A percentile compares a stretch with the other conserved stretches of the same genome.
phyloP scores from a whole-genome alignment of 2,329 filamentous ascomycete species.

The Arthrinium phaeospermum region DNA sequence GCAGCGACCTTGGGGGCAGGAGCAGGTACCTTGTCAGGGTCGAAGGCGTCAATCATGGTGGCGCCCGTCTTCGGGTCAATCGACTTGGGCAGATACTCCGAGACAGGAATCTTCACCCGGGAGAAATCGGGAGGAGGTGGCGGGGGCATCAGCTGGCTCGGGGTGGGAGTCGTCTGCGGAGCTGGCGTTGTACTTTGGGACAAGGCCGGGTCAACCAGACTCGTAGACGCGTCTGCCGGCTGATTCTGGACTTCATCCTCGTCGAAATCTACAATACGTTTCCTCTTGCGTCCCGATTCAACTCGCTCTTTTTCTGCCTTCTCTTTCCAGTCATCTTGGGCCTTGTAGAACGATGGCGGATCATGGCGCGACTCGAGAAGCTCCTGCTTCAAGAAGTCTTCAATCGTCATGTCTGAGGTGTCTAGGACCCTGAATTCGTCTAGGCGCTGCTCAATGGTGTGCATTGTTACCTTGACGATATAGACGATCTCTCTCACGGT shows the following conservation, averaged over 20 bases:
- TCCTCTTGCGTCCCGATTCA: conserved; percentile 48
- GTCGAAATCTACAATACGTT: conserved; percentile 45
- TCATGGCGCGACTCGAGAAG: conserved; percentile 76
- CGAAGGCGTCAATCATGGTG: conserved; percentile 36
- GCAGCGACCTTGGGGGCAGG: conserved; percentile 27
- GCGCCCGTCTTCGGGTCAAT: conserved; percentile 35
- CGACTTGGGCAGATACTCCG: conserved; percentile 37
- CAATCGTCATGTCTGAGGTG: conserved; percentile 83
- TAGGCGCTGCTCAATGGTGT: conserved; percentile 89
- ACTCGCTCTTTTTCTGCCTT: conserved; percentile 55
- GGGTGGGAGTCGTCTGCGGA: conserved; percentile 1
- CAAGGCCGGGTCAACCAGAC: conserved; percentile 30
- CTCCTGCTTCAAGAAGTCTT: conserved; percentile 78
- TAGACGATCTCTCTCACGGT: conserved; percentile 96
- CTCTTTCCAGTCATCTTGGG: conserved; percentile 64
- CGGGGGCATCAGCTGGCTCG: conserved; percentile 37
- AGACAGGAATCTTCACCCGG: conserved; percentile 34
- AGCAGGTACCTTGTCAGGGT: conserved; percentile 35
- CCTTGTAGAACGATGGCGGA: conserved; percentile 81
- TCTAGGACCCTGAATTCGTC: conserved; percentile 91
- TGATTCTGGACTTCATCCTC: conserved; percentile 37
- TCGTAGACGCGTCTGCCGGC: conserved; percentile 21
- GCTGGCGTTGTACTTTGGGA: neutral
- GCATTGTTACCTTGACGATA: conserved; percentile 93
- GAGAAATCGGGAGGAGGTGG: conserved; percentile 38